These are phyloP conservation scores for Gossypium sturtianum DNA, from an alignment of 345 rosid genomes.

Conservation along the genomic window DNA sequence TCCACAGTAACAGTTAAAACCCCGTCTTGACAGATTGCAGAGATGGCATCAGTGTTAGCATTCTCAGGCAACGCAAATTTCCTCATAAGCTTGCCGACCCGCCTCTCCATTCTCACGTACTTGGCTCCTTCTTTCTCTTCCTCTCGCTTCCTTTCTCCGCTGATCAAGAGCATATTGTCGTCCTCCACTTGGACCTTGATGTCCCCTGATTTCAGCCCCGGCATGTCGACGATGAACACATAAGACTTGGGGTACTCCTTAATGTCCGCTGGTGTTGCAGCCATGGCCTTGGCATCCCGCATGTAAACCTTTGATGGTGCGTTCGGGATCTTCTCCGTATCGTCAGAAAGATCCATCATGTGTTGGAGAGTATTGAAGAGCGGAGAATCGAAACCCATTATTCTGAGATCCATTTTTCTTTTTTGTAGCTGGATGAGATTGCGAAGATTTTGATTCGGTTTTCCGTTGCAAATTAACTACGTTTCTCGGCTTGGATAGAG, in stretches of 20 bases:
- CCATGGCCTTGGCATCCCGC: slow-evolving; percentile 56
- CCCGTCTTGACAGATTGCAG: slow-evolving; percentile 50
- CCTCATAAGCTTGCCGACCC: slow-evolving; percentile 55
- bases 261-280: slow-evolving; percentile 49
- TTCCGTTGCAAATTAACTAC: background rate
- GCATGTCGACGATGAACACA: slow-evolving; percentile 55
- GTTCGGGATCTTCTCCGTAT: slow-evolving; percentile 16
- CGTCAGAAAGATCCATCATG: slow-evolving; percentile 30
- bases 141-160: slow-evolving; percentile 53
- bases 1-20: slow-evolving; percentile 47
- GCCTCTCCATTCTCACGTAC: slow-evolving; percentile 59
- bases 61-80: slow-evolving; percentile 54
- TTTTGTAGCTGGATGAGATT: background rate
- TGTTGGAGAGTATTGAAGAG: slow-evolving; percentile 32
- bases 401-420: slow-evolving; percentile 31
- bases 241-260: slow-evolving; percentile 40
- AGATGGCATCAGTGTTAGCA: slow-evolving; percentile 39
- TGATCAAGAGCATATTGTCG: slow-evolving; percentile 43
- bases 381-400: slow-evolving; percentile 28
- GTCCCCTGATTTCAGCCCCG: slow-evolving; percentile 47
- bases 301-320: slow-evolving; percentile 37
- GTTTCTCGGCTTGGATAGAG: background rate
- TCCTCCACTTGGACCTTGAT: slow-evolving; percentile 60
- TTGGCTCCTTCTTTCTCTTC: slow-evolving; percentile 51
- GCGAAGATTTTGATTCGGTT: background rate